A percentile compares a stretch with the other conserved stretches of the same genome.
Evolutionary conservation across 192 early-diverging fungal species (phyloP).

Genomic region (Coemansia sp.): DNA sequence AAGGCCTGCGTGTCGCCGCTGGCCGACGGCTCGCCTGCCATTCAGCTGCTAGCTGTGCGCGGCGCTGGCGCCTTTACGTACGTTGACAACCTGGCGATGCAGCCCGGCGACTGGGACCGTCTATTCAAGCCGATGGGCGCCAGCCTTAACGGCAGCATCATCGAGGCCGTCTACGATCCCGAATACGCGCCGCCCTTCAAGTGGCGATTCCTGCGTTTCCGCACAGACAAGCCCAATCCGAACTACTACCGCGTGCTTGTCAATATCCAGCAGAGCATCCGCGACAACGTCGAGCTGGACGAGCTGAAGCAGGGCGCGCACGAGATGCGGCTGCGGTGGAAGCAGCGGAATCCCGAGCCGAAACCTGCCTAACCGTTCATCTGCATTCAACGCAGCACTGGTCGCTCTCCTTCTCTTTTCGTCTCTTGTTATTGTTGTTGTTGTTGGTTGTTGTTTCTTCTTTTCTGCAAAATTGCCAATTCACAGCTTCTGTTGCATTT

Average conservation of each 20-base stretch:
- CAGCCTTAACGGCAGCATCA: slow-evolving; percentile 59
- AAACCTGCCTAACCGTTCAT: too few species aligned
- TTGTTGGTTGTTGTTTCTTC: not conserved
- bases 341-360: slow-evolving; percentile 12
- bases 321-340: slow-evolving; percentile 22
- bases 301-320: slow-evolving; percentile 14
- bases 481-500: not conserved
- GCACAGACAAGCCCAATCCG: slow-evolving; percentile 75
- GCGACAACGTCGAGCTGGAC: slow-evolving; percentile 60
- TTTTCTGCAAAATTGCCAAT: not conserved
- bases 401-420: not conserved
- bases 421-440: too few species aligned
- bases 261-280: slow-evolving; percentile 69
- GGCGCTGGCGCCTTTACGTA: slow-evolving; percentile 38
- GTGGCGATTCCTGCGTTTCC: slow-evolving; percentile 78
- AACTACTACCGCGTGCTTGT: slow-evolving; percentile 67
- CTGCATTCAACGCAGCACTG: not conserved
- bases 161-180: slow-evolving; percentile 66
- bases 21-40: slow-evolving; percentile 39
- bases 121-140: slow-evolving; percentile 20
- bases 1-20: slow-evolving; percentile 42
- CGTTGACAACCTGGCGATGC: slow-evolving; percentile 60
- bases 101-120: slow-evolving; percentile 57
- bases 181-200: slow-evolving; percentile 33
- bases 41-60: slow-evolving; percentile 58